Conservation (phyloP, 2,329 filamentous ascomycete species). For the Chaetomium globosum region DNA sequence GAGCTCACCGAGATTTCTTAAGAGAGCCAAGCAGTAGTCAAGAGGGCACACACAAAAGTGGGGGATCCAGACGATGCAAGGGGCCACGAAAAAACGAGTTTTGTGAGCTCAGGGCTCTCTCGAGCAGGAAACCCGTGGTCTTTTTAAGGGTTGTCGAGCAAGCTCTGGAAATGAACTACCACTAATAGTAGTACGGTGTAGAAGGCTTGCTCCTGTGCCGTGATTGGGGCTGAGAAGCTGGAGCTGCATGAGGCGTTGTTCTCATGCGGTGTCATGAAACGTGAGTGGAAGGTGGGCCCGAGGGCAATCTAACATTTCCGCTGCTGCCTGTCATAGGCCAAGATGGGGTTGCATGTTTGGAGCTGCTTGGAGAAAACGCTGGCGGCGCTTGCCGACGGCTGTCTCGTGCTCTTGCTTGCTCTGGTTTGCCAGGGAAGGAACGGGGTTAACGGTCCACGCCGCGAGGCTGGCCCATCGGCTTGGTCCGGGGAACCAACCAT, state of each 20-base stretch:
- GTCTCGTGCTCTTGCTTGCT: neutral
- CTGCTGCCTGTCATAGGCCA: conserved; percentile 20
- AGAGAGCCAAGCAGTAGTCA: neutral
- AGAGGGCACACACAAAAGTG: conserved; percentile 1
- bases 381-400: conserved; percentile 8
- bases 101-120: neutral
- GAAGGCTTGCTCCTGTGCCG: neutral
- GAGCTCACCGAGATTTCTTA: neutral
- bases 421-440: neutral
- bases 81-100: neutral
- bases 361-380: neutral
- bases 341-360: neutral
- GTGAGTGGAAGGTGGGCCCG: conserved; percentile 12
- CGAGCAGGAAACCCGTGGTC: neutral
- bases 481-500: neutral
- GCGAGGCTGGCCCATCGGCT: conserved; percentile 10
- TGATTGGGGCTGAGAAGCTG: conserved; percentile 25
- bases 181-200: neutral
- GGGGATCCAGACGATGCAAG: neutral
- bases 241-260: conserved; percentile 17
- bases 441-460: neutral
- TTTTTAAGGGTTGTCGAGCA: neutral
- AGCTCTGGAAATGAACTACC: neutral
- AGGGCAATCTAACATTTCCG: neutral
- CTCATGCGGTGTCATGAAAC: conserved; percentile 15